Evolutionary conservation across 192 early-diverging fungal species (phyloP).

Genomic region (Backusella australiensis): DNA sequence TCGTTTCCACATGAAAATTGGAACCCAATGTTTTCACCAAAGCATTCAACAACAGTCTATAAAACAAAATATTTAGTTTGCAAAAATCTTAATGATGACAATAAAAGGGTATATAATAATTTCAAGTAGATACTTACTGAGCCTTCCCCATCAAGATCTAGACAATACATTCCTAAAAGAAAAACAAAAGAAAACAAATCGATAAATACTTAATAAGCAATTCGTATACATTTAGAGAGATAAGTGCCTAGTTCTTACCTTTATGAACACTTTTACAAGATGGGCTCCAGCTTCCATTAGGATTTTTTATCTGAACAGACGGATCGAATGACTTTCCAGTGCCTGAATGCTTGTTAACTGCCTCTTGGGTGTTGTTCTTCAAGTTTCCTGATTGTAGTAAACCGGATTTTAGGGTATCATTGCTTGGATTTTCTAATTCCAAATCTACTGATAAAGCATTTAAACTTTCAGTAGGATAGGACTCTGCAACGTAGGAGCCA

Average conservation of each 20-base stretch:
- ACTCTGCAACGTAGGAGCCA: not conserved
- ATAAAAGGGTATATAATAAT: not conserved
- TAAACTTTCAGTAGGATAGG: not conserved
- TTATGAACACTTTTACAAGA: conserved; percentile 6
- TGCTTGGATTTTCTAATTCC: not conserved
- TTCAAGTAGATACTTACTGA: not conserved
- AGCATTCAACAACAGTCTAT: conserved; percentile 3
- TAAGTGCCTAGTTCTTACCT: not conserved
- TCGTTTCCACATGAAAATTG: conserved; percentile 1
- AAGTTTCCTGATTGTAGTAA: not conserved
- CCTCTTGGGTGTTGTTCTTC: not conserved
- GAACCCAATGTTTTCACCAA: conserved; percentile 5
- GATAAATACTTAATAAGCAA: not conserved
- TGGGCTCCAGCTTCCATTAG: conserved; percentile 5
- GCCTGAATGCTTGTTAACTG: not conserved
- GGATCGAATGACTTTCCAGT: not conserved
- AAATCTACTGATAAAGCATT: not conserved
- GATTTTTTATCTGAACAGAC: not conserved
- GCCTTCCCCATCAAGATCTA: not conserved
- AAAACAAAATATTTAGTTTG: not conserved
- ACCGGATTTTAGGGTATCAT: not conserved
- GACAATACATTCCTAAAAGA: conserved; percentile 6
- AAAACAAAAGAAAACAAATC: not conserved
- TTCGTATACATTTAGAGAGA: not conserved
- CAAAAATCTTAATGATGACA: not conserved